These are phyloP conservation scores for Zanthoxylum bungeanum DNA, from an alignment of 345 rosid genomes.

Conservation along the genomic window DNA sequence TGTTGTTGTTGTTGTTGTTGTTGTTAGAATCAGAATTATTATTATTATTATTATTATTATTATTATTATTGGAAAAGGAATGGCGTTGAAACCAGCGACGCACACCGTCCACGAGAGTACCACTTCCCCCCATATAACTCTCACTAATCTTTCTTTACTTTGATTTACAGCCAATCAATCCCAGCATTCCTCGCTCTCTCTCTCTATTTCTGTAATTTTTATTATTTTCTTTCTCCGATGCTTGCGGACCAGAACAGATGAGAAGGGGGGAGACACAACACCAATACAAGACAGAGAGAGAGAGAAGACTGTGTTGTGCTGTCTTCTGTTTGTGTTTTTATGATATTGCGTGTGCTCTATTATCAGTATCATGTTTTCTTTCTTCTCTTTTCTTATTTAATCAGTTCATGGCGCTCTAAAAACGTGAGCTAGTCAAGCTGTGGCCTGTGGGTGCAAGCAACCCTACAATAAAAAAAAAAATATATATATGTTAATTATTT, in stretches of 20 bases:
- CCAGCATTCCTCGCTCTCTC: conserved; percentile 26
- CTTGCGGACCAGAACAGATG: background rate
- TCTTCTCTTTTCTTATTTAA: too few species aligned
- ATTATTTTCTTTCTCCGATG: conserved; percentile 10
- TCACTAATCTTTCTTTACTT: conserved; percentile 1
- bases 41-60: background rate
- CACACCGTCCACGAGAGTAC: conserved; percentile 74
- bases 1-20: conserved; percentile 8
- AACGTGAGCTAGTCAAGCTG: too few species aligned
- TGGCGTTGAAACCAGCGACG: conserved; percentile 92
- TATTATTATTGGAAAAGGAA: conserved; percentile 13
- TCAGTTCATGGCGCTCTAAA: too few species aligned
- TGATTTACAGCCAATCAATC: conserved; percentile 25
- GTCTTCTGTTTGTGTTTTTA: background rate
- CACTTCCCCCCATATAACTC: conserved; percentile 60
- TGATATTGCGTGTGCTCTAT: background rate
- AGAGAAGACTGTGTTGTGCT: background rate
- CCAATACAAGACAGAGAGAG: background rate
- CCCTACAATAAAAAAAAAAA: too few species aligned
- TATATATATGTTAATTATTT: too few species aligned
- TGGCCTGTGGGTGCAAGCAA: too few species aligned
- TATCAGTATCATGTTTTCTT: too few species aligned
- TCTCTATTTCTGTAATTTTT: conserved; percentile 10
- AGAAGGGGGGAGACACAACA: background rate
- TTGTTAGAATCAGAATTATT: background rate